phyloP scores from a whole-genome alignment of 208 protist genomes.

The Leishmania arabica region DNA sequence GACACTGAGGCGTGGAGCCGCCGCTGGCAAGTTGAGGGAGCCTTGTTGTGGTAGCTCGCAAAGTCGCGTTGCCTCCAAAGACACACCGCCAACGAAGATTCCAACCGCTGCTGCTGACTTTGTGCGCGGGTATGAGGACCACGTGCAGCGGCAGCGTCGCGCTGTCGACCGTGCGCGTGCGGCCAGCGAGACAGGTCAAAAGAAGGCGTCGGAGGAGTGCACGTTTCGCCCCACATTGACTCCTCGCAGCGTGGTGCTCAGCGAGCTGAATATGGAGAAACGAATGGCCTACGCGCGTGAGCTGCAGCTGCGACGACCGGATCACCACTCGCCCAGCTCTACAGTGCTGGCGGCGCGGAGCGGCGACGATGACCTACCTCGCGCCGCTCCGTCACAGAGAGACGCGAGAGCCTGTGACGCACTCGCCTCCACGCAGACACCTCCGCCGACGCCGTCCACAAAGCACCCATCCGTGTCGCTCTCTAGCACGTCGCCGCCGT shows the following conservation, averaged over 20 bases:
- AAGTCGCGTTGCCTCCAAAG: neutral
- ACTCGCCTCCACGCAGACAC: neutral
- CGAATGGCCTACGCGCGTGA: conserved; percentile 33
- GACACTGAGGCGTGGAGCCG: neutral
- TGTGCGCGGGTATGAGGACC: conserved; percentile 8
- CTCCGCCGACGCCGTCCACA: conserved; percentile 10
- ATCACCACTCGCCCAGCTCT: conserved; percentile 27
- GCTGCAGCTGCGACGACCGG: conserved; percentile 25
- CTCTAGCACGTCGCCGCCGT: neutral
- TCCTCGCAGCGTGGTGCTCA: conserved; percentile 37
- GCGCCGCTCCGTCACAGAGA: neutral
- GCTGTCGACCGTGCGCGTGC: neutral
- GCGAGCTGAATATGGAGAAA: conserved; percentile 30
- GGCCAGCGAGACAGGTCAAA: neutral
- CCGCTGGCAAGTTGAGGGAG: neutral
- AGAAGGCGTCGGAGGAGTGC: conserved; percentile 10
- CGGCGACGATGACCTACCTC: neutral
- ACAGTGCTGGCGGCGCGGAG: conserved; percentile 10
- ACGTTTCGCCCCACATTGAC: conserved; percentile 42
- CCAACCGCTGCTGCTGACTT: neutral
- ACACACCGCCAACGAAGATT: neutral
- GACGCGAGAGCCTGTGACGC: neutral
- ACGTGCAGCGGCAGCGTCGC: conserved; percentile 27
- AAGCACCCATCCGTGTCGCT: conserved; percentile 9
- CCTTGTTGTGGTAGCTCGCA: neutral